These are phyloP conservation scores for Sporothrix schenckii DNA, from an alignment of 2,329 filamentous ascomycete genomes.

Conservation along the genomic window DNA sequence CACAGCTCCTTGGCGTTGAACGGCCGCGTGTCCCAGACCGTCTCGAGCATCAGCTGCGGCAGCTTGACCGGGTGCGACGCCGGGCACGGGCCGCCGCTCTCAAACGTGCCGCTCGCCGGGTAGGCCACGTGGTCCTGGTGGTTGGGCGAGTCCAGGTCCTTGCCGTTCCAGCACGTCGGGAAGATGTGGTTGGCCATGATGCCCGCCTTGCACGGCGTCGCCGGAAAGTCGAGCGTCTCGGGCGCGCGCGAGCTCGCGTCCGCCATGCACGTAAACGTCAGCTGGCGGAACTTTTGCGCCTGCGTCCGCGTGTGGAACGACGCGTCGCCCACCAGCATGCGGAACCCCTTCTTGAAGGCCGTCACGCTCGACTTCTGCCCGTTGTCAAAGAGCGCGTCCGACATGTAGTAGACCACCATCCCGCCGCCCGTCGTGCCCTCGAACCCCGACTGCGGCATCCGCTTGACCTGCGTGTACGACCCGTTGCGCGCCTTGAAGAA, in stretches of 20 bases:
- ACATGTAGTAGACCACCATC: conserved; percentile 52
- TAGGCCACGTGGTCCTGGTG: conserved; percentile 45
- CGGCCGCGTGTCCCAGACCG: conserved; percentile 49
- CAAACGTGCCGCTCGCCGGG: conserved; percentile 47
- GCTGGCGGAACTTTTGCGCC: conserved; percentile 42
- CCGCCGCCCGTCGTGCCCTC: conserved; percentile 52
- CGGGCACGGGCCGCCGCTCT: conserved; percentile 52
- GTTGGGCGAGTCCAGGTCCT: conserved; percentile 50
- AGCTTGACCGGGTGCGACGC: conserved; percentile 46
- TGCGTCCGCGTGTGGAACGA: conserved; percentile 41
- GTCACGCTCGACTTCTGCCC: conserved; percentile 42
- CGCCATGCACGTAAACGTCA: conserved; percentile 46
- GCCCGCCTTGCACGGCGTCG: conserved; percentile 45
- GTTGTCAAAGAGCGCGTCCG: conserved; percentile 37
- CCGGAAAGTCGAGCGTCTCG: conserved; percentile 49
- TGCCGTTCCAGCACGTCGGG: conserved; percentile 55
- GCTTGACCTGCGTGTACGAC: conserved; percentile 49
- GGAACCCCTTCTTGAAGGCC: conserved; percentile 52
- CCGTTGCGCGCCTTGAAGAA: conserved; percentile 52
- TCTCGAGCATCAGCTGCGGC: conserved; percentile 48
- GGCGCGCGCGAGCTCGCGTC: conserved; percentile 40
- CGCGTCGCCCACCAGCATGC: conserved; percentile 52
- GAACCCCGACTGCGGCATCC: conserved; percentile 50
- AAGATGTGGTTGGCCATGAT: conserved; percentile 52
- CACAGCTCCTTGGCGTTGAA: conserved; percentile 44